Percentiles rank a stretch among this genome's conserved stretches.
Evolutionary conservation across 2,329 filamentous ascomycete genomes (phyloP).

Genomic region (Phyllosticta capitalensis): DNA sequence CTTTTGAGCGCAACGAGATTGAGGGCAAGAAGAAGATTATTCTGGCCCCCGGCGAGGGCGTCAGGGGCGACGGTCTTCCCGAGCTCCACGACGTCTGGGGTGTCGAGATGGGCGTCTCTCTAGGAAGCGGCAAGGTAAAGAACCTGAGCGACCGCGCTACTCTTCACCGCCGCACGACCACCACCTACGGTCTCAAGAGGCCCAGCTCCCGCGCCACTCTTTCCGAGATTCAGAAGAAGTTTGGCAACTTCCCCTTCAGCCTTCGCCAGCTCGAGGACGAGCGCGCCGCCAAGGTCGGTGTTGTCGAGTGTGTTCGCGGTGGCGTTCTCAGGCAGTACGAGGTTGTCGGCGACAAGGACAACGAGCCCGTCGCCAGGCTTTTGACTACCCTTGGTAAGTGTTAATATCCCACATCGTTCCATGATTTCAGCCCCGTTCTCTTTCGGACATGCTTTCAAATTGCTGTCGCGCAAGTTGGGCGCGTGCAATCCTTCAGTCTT

Average conservation of each 20-base stretch:
- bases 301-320: slow-evolving; percentile 89
- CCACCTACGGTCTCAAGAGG: slow-evolving; percentile 88
- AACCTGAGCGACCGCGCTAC: slow-evolving; percentile 77
- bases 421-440: not conserved
- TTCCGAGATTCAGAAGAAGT: slow-evolving; percentile 94
- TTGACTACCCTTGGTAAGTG: slow-evolving; percentile 86
- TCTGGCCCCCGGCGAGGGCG: slow-evolving; percentile 71
- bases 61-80: slow-evolving; percentile 81
- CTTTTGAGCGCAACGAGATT: slow-evolving; percentile 94
- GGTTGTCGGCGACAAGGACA: slow-evolving; percentile 88
- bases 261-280: slow-evolving; percentile 95
- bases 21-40: slow-evolving; percentile 99
- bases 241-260: slow-evolving; percentile 95
- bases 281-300: slow-evolving; percentile 87
- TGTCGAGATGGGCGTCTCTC: slow-evolving; percentile 87
- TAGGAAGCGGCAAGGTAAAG: slow-evolving; percentile 93
- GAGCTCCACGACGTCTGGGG: slow-evolving; percentile 95
- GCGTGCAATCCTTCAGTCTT: not conserved
- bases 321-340: slow-evolving; percentile 95
- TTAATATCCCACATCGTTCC: not conserved
- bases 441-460: not conserved
- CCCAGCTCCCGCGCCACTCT: slow-evolving; percentile 81
- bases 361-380: slow-evolving; percentile 70
- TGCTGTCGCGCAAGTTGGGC: not conserved
- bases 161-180: slow-evolving; percentile 83